Conservation (phyloP, 495 filamentous ascomycete species). For the Xylaria telfairii region DNA sequence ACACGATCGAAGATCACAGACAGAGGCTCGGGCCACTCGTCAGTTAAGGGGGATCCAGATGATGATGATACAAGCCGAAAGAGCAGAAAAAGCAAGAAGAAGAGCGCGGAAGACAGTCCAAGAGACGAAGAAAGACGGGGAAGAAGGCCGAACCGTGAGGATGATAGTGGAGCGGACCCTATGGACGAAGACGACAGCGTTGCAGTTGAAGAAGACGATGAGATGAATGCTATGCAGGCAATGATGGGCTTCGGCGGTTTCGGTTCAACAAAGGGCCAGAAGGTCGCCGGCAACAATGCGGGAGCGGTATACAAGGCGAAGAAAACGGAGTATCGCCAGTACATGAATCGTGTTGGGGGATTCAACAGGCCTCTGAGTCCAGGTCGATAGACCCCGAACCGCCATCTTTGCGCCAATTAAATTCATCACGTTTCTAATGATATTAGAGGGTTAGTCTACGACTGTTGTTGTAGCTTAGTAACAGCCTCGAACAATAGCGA, state of each 20-base stretch:
- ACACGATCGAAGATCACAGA: constrained; percentile 35
- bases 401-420: background rate
- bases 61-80: constrained; percentile 50
- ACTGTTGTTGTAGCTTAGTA: background rate
- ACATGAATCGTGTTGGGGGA: constrained; percentile 97
- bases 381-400: constrained; percentile 35
- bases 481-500: background rate
- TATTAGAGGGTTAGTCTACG: background rate
- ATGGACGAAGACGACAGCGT: constrained; percentile 60
- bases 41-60: constrained; percentile 46
- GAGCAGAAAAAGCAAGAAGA: constrained; percentile 41
- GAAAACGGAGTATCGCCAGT: constrained; percentile 94
- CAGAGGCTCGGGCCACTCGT: constrained; percentile 30
- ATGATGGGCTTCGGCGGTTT: constrained; percentile 91
- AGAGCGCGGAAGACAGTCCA: constrained; percentile 8
- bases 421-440: background rate
- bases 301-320: constrained; percentile 90
- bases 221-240: constrained; percentile 74
- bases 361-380: constrained; percentile 89
- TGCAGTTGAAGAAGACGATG: constrained; percentile 69
- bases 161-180: constrained; percentile 41
- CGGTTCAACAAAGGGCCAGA: constrained; percentile 86
- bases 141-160: constrained; percentile 31
- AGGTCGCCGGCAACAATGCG: constrained; percentile 87
- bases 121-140: constrained; percentile 30